Conservation (phyloP, 2,329 filamentous ascomycete genomes). For the Aureobasidium subglaciale region DNA sequence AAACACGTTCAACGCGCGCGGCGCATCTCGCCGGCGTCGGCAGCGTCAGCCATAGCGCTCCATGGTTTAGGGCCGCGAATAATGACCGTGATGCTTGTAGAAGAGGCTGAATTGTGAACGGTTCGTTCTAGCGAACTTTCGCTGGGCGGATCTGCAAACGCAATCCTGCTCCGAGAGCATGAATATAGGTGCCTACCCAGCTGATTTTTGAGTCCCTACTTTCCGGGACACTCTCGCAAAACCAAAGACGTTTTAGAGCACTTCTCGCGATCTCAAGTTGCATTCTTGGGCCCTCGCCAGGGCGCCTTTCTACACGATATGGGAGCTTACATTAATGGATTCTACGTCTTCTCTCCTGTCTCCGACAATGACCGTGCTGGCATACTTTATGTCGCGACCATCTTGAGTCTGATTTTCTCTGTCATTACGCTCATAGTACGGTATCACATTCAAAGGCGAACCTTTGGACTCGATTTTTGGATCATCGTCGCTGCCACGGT, state of each 20-base stretch:
- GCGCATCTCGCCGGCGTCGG: background rate
- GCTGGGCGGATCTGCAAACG: background rate
- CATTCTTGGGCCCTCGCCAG: slow-evolving; percentile 1
- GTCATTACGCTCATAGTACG: slow-evolving; percentile 22
- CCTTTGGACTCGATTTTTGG: slow-evolving; percentile 26
- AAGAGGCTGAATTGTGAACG: background rate
- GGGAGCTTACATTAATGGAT: slow-evolving; percentile 13
- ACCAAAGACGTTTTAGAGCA: too few species aligned
- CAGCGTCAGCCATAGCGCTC: background rate
- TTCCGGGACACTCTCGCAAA: too few species aligned
- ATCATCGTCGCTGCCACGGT: slow-evolving; percentile 21
- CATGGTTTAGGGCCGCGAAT: background rate
- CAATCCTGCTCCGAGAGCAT: background rate
- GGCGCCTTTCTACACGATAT: background rate
- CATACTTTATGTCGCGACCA: slow-evolving; percentile 24
- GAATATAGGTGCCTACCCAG: background rate
- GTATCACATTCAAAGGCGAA: slow-evolving; percentile 23
- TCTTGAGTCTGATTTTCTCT: slow-evolving; percentile 24
- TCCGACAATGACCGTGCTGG: slow-evolving; percentile 23
- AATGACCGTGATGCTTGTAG: background rate
- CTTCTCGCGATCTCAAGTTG: background rate
- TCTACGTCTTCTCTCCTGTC: slow-evolving; percentile 17
- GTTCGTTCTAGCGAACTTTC: slow-evolving; percentile 4
- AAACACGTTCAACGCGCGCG: background rate
- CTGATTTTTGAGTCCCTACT: background rate